phyloP scores from a whole-genome alignment of 2,329 filamentous ascomycete species.

The Pseudogymnoascus verrucosus region DNA sequence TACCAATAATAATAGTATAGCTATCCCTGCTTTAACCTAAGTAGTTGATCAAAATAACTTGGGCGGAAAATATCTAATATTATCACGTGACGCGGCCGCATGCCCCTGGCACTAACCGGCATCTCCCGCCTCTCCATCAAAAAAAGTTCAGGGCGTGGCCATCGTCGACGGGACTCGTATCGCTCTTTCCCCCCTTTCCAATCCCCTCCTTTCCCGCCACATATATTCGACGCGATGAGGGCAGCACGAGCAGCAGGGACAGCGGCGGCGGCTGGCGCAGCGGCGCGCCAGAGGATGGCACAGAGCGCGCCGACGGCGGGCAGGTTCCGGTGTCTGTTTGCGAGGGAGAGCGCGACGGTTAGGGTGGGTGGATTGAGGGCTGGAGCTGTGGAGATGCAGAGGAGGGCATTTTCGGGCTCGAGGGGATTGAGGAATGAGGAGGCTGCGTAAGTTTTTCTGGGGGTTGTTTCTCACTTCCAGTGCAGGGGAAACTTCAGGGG shows the following conservation, averaged over 20 bases:
- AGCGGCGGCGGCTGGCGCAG: not conserved
- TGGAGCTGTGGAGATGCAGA: slow-evolving; percentile 1
- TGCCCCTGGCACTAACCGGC: slow-evolving; percentile 15
- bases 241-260: slow-evolving; percentile 8
- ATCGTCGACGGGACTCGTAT: not conserved
- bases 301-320: not conserved
- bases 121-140: slow-evolving; percentile 2
- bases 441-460: not conserved
- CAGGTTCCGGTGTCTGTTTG: not conserved
- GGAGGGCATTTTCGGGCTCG: slow-evolving; percentile 8
- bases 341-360: slow-evolving; percentile 4
- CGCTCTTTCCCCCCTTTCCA: not conserved
- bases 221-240: not conserved
- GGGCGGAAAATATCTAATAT: not conserved
- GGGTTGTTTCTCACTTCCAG: not conserved
- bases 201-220: not conserved
- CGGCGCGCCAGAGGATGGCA: not conserved
- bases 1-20: not conserved
- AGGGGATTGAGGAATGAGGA: not conserved
- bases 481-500: not conserved
- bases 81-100: not conserved
- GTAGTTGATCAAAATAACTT: not conserved
- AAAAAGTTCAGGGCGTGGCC: slow-evolving; percentile 2
- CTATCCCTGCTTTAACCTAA: too few relatives aligned
- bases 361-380: not conserved